Conservation (phyloP, 208 protist genomes). For the Trypanosoma avium region DNA sequence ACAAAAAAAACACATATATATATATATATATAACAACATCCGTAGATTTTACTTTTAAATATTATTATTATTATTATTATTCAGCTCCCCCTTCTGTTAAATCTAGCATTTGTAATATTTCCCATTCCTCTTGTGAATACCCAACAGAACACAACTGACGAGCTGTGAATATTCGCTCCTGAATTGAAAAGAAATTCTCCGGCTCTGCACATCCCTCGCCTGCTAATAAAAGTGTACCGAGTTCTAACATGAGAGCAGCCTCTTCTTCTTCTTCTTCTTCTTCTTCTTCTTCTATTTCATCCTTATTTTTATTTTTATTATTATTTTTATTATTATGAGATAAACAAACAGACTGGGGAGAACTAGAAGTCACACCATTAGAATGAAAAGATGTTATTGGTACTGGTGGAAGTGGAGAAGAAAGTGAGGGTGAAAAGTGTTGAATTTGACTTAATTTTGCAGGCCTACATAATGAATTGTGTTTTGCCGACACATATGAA, state of each 20-base stretch:
- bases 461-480: neutral
- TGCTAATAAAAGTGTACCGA: constrained; percentile 31
- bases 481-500: constrained; percentile 20
- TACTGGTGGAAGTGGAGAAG: neutral
- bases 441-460: too few relatives aligned
- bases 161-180: constrained; percentile 34
- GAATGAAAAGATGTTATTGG: neutral
- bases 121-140: constrained; percentile 62
- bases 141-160: constrained; percentile 47
- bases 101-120: constrained; percentile 35
- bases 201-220: constrained; percentile 10
- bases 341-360: too few relatives aligned
- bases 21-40: too few relatives aligned
- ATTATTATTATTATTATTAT: neutral
- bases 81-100: constrained; percentile 6
- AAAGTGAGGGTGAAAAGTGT: too few relatives aligned
- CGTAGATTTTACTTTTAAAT: too few relatives aligned
- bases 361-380: too few relatives aligned
- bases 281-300: neutral
- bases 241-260: constrained; percentile 28
- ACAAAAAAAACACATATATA: too few relatives aligned
- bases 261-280: constrained; percentile 10
- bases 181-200: neutral
- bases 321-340: constrained; percentile 1
- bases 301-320: neutral